Evolutionary conservation across 2,329 filamentous ascomycete genomes (phyloP).

Genomic region (Fusarium fujikuroi): DNA sequence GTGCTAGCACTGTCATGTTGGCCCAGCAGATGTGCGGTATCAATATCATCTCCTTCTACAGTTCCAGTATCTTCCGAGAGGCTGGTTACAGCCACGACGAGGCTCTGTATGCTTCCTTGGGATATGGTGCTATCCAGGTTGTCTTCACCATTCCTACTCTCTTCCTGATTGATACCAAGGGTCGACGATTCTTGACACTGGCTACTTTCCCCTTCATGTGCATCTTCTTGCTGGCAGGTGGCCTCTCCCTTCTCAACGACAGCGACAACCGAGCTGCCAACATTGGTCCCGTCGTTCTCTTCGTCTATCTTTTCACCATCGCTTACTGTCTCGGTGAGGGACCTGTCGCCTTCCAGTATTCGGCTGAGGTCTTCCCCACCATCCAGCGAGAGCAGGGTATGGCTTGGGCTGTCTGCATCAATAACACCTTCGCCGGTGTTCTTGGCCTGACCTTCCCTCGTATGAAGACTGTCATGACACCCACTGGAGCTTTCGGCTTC

Average conservation of each 20-base stretch:
- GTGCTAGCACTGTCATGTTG: conserved; percentile 84
- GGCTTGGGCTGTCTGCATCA: conserved; percentile 70
- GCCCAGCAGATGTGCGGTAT: conserved; percentile 76
- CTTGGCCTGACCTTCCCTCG: conserved; percentile 64
- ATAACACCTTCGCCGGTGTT: conserved; percentile 64
- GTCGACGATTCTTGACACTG: conserved; percentile 11
- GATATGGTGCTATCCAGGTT: conserved; percentile 21
- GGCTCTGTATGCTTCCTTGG: conserved; percentile 19
- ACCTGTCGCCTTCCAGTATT: conserved; percentile 70
- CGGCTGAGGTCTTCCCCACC: conserved; percentile 71
- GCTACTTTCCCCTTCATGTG: conserved; percentile 25
- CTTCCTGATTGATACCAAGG: conserved; percentile 29
- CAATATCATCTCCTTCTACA: conserved; percentile 58
- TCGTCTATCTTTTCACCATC: conserved; percentile 71
- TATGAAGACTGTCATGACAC: conserved; percentile 50
- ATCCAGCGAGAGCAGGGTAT: conserved; percentile 73
- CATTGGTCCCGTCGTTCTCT: conserved; percentile 50
- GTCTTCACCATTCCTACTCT: conserved; percentile 28
- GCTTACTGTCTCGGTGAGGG: conserved; percentile 75
- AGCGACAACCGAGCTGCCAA: neutral
- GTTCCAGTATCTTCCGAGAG: conserved; percentile 16
- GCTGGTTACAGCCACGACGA: neutral
- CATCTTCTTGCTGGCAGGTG: conserved; percentile 9
- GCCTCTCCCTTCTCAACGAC: neutral
- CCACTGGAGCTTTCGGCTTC: conserved; percentile 56